Conservation (phyloP, 1,139 yeast species). For the Schwanniomyces etchellsii region DNA sequence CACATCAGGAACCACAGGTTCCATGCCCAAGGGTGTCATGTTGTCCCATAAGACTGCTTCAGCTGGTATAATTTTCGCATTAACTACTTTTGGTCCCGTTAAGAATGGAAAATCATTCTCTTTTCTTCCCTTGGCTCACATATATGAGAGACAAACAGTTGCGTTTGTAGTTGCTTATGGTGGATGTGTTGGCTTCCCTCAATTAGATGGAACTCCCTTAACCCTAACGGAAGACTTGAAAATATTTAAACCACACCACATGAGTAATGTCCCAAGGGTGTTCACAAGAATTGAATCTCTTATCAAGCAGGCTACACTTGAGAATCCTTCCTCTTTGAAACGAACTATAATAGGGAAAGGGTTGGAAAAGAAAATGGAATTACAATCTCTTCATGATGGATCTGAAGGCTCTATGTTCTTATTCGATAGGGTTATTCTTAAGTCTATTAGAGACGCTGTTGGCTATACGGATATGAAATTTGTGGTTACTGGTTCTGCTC, state of each 20-base stretch:
- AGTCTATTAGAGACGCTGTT: slow-evolving; percentile 47
- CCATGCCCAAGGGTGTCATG: slow-evolving; percentile 36
- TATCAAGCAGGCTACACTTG: slow-evolving; percentile 31
- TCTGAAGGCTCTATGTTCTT: slow-evolving; percentile 12
- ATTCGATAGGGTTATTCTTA: slow-evolving; percentile 46
- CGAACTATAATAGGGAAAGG: slow-evolving; percentile 14
- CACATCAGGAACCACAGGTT: slow-evolving; percentile 40
- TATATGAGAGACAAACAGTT: slow-evolving; percentile 31
- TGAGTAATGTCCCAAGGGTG: slow-evolving; percentile 63
- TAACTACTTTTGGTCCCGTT: slow-evolving; percentile 10
- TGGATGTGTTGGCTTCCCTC: slow-evolving; percentile 40
- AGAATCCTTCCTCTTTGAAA: slow-evolving; percentile 13
- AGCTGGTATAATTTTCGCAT: slow-evolving; percentile 19
- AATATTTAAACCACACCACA: slow-evolving; percentile 45
- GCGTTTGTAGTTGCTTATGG: slow-evolving; percentile 28
- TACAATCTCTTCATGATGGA: slow-evolving; percentile 16
- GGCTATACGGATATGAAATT: slow-evolving; percentile 50
- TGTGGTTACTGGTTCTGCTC: slow-evolving; percentile 67
- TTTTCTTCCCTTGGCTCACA: slow-evolving; percentile 34
- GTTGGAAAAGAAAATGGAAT: slow-evolving; percentile 13
- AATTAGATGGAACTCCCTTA: slow-evolving; percentile 35
- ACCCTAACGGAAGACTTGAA: slow-evolving; percentile 54
- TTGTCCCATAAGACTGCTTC: slow-evolving; percentile 26
- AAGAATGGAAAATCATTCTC: slow-evolving; percentile 14
- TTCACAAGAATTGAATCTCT: slow-evolving; percentile 56